Conservation (phyloP, 805 yeast species). For the Teunomyces panamensis region DNA sequence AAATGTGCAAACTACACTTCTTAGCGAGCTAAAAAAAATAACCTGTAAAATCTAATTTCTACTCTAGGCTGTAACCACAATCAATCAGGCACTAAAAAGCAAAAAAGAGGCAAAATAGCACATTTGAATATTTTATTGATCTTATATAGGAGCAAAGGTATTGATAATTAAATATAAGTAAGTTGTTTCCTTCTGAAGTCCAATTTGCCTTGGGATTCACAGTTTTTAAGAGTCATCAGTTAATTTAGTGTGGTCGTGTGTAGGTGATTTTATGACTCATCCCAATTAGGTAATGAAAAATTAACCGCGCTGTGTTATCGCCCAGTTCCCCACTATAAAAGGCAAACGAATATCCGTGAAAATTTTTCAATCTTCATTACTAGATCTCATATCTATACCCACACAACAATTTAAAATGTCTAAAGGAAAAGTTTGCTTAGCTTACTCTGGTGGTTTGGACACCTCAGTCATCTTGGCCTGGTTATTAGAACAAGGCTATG, state of each 20-base stretch:
- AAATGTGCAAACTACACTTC: neutral
- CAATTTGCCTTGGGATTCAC: too few species aligned
- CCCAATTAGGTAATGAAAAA: constrained; percentile 20
- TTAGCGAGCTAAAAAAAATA: neutral
- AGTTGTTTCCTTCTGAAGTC: too few species aligned
- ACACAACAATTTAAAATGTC: constrained; percentile 53
- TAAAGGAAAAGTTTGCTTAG: constrained; percentile 98
- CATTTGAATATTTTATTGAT: too few species aligned
- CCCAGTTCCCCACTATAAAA: constrained; percentile 15
- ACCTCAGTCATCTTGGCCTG: constrained; percentile 97
- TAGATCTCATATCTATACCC: constrained; percentile 1
- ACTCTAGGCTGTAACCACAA: neutral
- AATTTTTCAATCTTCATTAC: constrained; percentile 8
- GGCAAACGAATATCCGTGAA: constrained; percentile 10
- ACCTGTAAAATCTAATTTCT: neutral
- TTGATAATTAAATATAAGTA: too few species aligned
- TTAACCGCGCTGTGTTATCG: constrained; percentile 31
- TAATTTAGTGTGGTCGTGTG: neutral
- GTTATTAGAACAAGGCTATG: constrained; percentile 97
- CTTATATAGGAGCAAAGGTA: too few species aligned
- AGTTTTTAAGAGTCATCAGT: too few species aligned
- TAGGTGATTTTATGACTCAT: constrained; percentile 17
- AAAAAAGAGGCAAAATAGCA: too few species aligned
- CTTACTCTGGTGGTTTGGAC: constrained; percentile 98
- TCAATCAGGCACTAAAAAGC: too few species aligned